These are phyloP conservation scores for Kluyveromyces dobzhanskii DNA, from an alignment of 805 yeast species.

Conservation along the genomic window DNA sequence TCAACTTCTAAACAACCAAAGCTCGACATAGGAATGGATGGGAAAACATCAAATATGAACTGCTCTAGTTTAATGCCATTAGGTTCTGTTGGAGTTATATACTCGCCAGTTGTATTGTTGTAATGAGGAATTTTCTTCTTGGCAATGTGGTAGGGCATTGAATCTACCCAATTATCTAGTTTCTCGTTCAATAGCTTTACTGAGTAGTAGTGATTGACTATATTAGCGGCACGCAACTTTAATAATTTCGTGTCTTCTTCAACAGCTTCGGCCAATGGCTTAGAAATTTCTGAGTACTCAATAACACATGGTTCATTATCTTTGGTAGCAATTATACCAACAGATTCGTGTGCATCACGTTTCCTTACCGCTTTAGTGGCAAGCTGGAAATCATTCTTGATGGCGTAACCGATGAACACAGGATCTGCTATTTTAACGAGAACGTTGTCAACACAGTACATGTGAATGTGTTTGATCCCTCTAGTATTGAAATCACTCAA, in stretches of 20 bases:
- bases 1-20: slow-evolving; percentile 93
- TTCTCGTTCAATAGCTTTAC: slow-evolving; percentile 55
- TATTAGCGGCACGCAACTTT: slow-evolving; percentile 86
- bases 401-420: slow-evolving; percentile 71
- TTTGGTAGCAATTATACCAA: slow-evolving; percentile 81
- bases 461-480: slow-evolving; percentile 83
- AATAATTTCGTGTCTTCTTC: slow-evolving; percentile 55
- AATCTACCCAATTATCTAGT: slow-evolving; percentile 62
- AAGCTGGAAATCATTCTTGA: slow-evolving; percentile 53
- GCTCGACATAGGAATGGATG: slow-evolving; percentile 54
- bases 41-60: slow-evolving; percentile 93
- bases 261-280: slow-evolving; percentile 57
- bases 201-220: slow-evolving; percentile 92
- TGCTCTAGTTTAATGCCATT: slow-evolving; percentile 95
- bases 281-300: slow-evolving; percentile 86
- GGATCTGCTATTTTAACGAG: slow-evolving; percentile 94
- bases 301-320: slow-evolving; percentile 73
- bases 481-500: slow-evolving; percentile 57
- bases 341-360: slow-evolving; percentile 77
- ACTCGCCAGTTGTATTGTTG: slow-evolving; percentile 38
- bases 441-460: slow-evolving; percentile 95
- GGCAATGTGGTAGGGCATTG: slow-evolving; percentile 92
- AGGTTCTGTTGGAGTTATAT: slow-evolving; percentile 57
- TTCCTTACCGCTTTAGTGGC: slow-evolving; percentile 95
- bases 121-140: slow-evolving; percentile 72